Evolutionary conservation across 441 rosid genomes (phyloP).

Genomic region (Syzygium malaccense): DNA sequence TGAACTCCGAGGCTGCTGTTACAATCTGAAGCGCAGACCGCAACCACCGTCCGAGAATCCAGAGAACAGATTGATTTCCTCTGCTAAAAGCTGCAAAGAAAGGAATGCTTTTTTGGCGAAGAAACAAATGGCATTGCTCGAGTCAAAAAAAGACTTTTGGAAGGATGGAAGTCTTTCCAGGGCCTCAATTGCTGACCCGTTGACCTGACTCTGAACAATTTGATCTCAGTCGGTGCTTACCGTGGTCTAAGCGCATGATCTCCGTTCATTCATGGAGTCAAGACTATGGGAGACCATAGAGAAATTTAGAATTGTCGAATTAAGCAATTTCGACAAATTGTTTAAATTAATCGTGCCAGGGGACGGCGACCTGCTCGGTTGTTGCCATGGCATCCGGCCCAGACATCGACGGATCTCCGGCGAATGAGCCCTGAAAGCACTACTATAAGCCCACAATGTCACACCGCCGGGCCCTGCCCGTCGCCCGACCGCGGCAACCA

Average conservation of each 20-base stretch:
- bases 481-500: background rate
- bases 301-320: background rate
- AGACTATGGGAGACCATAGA: too few species aligned
- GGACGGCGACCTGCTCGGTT: accelerated
- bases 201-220: background rate
- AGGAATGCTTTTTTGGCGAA: too few species aligned
- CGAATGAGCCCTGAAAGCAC: background rate
- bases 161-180: background rate
- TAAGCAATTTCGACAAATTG: too few species aligned
- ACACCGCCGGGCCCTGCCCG: too few species aligned
- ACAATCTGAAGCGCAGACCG: background rate
- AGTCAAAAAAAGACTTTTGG: background rate
- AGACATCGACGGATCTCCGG: background rate
- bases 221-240: background rate
- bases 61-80: background rate
- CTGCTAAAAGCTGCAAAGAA: background rate
- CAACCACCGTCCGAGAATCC: background rate
- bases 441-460: too few species aligned
- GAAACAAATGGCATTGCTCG: background rate
- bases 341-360: background rate
- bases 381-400: background rate
- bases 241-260: background rate
- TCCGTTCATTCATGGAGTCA: background rate
- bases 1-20: background rate
- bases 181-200: background rate